A percentile compares a stretch with the other conserved stretches of the same genome.
phyloP scores from a whole-genome alignment of 2,329 filamentous ascomycete species.

The Dactylonectria macrodidyma region DNA sequence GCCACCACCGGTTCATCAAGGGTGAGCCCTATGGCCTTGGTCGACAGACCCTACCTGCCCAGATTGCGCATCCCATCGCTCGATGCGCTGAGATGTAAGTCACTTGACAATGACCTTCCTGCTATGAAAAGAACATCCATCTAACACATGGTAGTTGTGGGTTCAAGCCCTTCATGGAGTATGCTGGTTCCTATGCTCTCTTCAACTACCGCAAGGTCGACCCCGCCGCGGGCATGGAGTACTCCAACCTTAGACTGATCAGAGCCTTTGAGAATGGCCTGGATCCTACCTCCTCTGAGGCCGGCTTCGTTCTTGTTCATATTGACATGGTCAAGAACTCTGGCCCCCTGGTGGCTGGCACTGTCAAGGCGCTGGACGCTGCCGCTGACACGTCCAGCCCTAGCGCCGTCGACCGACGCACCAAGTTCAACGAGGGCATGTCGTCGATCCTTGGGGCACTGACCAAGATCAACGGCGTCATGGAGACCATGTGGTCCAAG shows the following conservation, averaged over 20 bases:
- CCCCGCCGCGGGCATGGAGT: slow-evolving; percentile 69
- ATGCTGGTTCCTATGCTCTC: slow-evolving; percentile 60
- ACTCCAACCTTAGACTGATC: slow-evolving; percentile 83
- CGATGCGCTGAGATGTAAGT: slow-evolving; percentile 89
- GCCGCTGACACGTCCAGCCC: slow-evolving; percentile 49
- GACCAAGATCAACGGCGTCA: slow-evolving; percentile 80
- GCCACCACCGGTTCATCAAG: slow-evolving; percentile 80
- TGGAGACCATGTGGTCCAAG: slow-evolving; percentile 94
- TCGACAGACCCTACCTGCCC: slow-evolving; percentile 78
- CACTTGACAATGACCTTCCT: background rate
- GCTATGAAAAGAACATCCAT: background rate
- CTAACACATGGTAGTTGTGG: slow-evolving; percentile 63
- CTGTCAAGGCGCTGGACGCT: slow-evolving; percentile 77
- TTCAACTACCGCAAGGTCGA: slow-evolving; percentile 77
- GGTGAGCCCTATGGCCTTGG: slow-evolving; percentile 85
- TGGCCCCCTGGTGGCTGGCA: slow-evolving; percentile 81
- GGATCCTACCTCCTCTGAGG: slow-evolving; percentile 89
- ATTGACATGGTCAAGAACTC: slow-evolving; percentile 96
- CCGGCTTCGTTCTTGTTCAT: slow-evolving; percentile 95
- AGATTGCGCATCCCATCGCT: slow-evolving; percentile 86
- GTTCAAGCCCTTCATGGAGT: slow-evolving; percentile 95
- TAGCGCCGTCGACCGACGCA: slow-evolving; percentile 57
- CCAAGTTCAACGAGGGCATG: slow-evolving; percentile 76
- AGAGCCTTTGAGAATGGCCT: slow-evolving; percentile 93
- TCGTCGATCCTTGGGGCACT: slow-evolving; percentile 71